Conservation (phyloP, 2,329 filamentous ascomycete species). For the Tolypocladium album region DNA sequence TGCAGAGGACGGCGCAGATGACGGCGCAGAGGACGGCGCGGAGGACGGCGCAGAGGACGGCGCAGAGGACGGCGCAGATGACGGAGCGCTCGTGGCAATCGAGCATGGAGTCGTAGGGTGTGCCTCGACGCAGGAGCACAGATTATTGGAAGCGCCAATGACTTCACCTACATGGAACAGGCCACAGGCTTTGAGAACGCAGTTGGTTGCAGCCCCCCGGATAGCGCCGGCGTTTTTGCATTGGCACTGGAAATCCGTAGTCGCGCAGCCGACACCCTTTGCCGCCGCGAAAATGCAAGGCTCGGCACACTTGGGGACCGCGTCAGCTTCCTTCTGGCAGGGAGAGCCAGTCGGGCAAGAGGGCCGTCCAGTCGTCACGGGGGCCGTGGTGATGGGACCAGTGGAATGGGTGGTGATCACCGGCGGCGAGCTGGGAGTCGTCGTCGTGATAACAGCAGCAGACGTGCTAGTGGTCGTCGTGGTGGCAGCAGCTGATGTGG, state of each 20-base stretch:
- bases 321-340: slow-evolving; percentile 13
- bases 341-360: slow-evolving; percentile 1
- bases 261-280: slow-evolving; percentile 4
- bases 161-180: too few species aligned
- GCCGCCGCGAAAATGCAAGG: slow-evolving; percentile 5
- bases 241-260: slow-evolving; percentile 13
- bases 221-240: slow-evolving; percentile 11
- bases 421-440: background rate
- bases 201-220: slow-evolving; percentile 8
- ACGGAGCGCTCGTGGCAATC: too few species aligned
- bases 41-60: too few species aligned
- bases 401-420: background rate
- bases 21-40: too few species aligned
- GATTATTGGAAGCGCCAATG: too few species aligned
- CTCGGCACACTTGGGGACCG: slow-evolving; percentile 12
- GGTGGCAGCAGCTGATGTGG: background rate
- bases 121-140: slow-evolving; percentile 13
- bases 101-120: slow-evolving; percentile 6
- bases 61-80: too few species aligned
- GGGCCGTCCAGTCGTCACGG: background rate
- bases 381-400: background rate
- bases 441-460: background rate
- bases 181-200: slow-evolving; percentile 12
- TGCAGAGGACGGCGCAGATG: too few species aligned
- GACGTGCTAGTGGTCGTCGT: background rate